Conservation (phyloP, 1,139 yeast species). For the Blastobotrys capitulatus region DNA sequence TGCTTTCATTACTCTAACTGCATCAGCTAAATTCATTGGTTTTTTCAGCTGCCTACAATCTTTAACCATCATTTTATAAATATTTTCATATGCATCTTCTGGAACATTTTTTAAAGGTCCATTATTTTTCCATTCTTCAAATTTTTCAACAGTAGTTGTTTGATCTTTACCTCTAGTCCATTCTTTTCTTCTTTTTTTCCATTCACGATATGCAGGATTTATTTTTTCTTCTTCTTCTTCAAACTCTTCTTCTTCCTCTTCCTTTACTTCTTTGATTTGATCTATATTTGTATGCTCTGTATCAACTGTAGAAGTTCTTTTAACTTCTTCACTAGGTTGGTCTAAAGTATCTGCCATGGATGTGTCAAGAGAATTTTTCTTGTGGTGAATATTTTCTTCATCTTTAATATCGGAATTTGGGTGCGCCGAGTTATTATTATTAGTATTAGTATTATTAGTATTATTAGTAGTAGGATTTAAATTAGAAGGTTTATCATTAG, state of each 20-base stretch:
- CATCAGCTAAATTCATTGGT: slow-evolving; percentile 48
- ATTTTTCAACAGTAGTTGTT: slow-evolving; percentile 13
- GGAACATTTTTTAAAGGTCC: slow-evolving; percentile 24
- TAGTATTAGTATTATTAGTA: neutral
- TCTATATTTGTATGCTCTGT: neutral
- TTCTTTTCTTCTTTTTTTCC: slow-evolving; percentile 27
- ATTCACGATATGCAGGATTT: slow-evolving; percentile 29
- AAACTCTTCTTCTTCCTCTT: slow-evolving; percentile 5
- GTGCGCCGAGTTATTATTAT: neutral
- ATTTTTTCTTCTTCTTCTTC: slow-evolving; percentile 27
- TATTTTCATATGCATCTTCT: slow-evolving; percentile 31
- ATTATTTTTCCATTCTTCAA: slow-evolving; percentile 8
- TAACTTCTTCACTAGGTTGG: neutral
- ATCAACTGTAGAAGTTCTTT: neutral
- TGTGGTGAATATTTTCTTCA: neutral
- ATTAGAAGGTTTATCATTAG: no score
- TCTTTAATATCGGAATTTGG: neutral
- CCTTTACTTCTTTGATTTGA: neutral
- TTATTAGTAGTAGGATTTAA: no score
- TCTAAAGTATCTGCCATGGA: slow-evolving; percentile 5
- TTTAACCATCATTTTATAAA: slow-evolving; percentile 48
- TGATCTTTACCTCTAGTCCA: slow-evolving; percentile 25
- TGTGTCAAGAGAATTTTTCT: neutral
- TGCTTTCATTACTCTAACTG: slow-evolving; percentile 47
- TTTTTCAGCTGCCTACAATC: slow-evolving; percentile 47